phyloP scores from a whole-genome alignment of 2,329 filamentous ascomycete species.

The Helicocarpus griseus region DNA sequence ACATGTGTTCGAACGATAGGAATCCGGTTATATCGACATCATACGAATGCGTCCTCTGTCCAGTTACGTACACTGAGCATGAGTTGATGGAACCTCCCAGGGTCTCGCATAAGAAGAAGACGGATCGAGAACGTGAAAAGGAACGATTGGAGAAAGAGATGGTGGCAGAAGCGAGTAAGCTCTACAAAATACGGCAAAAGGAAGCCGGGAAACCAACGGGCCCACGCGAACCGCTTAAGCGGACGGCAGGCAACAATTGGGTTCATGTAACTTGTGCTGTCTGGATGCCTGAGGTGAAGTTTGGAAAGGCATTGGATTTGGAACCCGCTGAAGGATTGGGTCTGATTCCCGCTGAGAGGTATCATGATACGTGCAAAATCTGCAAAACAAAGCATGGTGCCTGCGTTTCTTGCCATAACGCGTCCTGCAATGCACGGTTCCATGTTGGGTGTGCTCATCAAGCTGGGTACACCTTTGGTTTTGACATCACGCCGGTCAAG shows the following conservation, averaged over 20 bases:
- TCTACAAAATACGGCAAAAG: slow-evolving; percentile 72
- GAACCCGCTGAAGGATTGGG: slow-evolving; percentile 85
- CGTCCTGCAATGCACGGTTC: slow-evolving; percentile 44
- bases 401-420: slow-evolving; percentile 68
- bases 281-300: slow-evolving; percentile 87
- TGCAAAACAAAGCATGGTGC: slow-evolving; percentile 70
- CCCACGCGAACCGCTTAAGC: slow-evolving; percentile 84
- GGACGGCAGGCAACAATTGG: slow-evolving; percentile 96
- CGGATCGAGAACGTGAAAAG: slow-evolving; percentile 80
- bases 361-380: slow-evolving; percentile 69
- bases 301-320: slow-evolving; percentile 71
- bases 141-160: slow-evolving; percentile 79
- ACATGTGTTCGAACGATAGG: slow-evolving; percentile 92
- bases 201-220: slow-evolving; percentile 72
- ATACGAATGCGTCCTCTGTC: slow-evolving; percentile 89
- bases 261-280: slow-evolving; percentile 89
- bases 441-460: slow-evolving; percentile 89
- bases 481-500: slow-evolving; percentile 85
- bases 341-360: slow-evolving; percentile 62
- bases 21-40: slow-evolving; percentile 85
- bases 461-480: slow-evolving; percentile 72
- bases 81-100: slow-evolving; percentile 80
- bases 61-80: slow-evolving; percentile 68
- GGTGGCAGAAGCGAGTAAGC: slow-evolving; percentile 67
- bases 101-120: slow-evolving; percentile 75